Evolutionary conservation across 2,329 filamentous ascomycete genomes (phyloP), one percentile per base, ranked within the genome.

Genomic region (Onygenales sp.): DNA sequence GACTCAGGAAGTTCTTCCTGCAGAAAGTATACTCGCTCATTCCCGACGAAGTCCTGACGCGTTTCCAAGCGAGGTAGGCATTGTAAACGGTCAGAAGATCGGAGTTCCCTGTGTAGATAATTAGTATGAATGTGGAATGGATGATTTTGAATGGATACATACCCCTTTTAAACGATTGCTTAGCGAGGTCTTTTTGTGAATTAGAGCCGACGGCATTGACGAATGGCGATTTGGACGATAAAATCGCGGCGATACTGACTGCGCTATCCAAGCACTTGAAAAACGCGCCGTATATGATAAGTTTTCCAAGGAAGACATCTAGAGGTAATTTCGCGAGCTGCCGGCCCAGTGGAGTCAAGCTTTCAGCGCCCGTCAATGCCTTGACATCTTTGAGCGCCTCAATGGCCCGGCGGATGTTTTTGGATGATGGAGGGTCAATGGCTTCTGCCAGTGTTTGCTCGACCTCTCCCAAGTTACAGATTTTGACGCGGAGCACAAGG

Each of bases 161-260:
- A 77, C 76, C 85, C 61, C 86, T 83, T 57, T 86, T 86, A 73
- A 95, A 98, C 3, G 81, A 81, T 54, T 86, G 78, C 2, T 88
- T 82, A 0, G 88, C 86, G 21, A 84, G 82, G 60, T 96, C 87
- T 37, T 89, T 89, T 64, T 95, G 88, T 42, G 84, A 79, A 50
- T 87, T 84, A 46, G 90, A 86, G 2, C 89, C 88, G 67, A 95
- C 89, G 0, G 91, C 87, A 2, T 87, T 86, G 0, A 92, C 79
- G 67, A 97, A 97, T 0, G 92, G 93, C 0, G 91, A 95, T 66
- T 97, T 98, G 32, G 90, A 94, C 2, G 91, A 95, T 1, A 98
- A 72, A 31, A 95, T 92, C 6, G 93, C 92, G 6, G 94, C 93
- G 53, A 94, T 87, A 2, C 91, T 97, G 51, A 97, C 81, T 13